Evolutionary conservation across 108 stramenopile species (phyloP).

Genomic region (Stephanodiscus minutulus): DNA sequence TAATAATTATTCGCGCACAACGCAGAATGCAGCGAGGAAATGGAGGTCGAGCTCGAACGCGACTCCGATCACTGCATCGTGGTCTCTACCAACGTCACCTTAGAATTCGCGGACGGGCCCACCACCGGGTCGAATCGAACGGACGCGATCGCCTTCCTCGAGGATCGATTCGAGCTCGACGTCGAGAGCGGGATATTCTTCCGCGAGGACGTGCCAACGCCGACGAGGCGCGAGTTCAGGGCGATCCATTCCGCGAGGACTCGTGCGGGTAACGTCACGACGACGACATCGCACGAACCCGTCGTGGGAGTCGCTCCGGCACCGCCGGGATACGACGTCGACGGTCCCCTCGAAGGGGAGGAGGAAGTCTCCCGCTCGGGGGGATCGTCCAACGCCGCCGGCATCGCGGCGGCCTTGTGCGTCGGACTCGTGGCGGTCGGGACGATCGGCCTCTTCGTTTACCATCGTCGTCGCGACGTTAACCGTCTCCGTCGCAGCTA

Average conservation of each 20-base stretch:
- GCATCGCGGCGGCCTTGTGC: slow-evolving; percentile 22
- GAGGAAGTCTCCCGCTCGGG: not conserved
- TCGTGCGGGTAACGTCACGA: not conserved
- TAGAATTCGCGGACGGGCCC: slow-evolving; percentile 7
- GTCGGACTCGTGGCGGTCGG: slow-evolving; percentile 11
- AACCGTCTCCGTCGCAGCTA: no score
- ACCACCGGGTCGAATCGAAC: not conserved
- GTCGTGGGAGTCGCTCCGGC: not conserved
- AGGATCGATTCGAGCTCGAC: slow-evolving; percentile 13
- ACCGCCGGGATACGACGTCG: no score
- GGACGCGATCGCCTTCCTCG: not conserved
- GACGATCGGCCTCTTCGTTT: slow-evolving; percentile 14
- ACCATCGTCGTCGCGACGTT: not conserved
- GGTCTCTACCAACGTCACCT: slow-evolving; percentile 12
- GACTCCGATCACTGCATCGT: slow-evolving; percentile 25
- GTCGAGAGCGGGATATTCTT: slow-evolving; percentile 14
- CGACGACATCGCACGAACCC: no score
- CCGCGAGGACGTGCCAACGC: not conserved
- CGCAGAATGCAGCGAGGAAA: not conserved
- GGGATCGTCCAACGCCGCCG: slow-evolving; percentile 22
- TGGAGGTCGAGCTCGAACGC: not conserved
- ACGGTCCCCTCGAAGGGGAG: no score
- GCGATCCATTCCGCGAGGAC: slow-evolving; percentile 12
- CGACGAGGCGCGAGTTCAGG: slow-evolving; percentile 12
- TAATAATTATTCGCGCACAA: no score